phyloP scores from a whole-genome alignment of 2,329 filamentous ascomycete genomes.

The Botryotinia calthae region DNA sequence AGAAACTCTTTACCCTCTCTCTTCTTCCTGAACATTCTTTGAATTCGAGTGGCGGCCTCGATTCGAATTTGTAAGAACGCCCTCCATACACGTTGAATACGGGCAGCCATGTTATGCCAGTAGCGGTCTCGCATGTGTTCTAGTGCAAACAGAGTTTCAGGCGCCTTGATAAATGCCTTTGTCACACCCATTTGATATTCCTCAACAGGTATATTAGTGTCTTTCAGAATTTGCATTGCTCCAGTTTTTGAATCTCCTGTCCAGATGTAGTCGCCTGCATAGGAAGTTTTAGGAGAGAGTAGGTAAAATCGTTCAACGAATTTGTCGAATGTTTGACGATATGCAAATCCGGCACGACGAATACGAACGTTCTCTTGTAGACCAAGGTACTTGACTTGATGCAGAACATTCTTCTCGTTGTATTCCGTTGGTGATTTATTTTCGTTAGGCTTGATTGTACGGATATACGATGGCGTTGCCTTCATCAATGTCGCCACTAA shows the following conservation, averaged over 20 bases:
- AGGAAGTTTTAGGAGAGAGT: conserved; percentile 88
- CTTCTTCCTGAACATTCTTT: conserved; percentile 93
- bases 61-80: conserved; percentile 90
- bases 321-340: conserved; percentile 95
- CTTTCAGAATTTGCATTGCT: conserved; percentile 88
- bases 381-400: conserved; percentile 98
- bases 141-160: conserved; percentile 91
- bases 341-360: conserved; percentile 91
- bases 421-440: conserved; percentile 96
- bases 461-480: conserved; percentile 94
- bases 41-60: conserved; percentile 90
- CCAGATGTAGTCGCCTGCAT: conserved; percentile 97
- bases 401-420: conserved; percentile 85
- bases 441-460: conserved; percentile 98
- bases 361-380: conserved; percentile 99
- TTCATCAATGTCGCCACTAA: conserved; percentile 96
- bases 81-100: conserved; percentile 95
- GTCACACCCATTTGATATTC: conserved; percentile 97
- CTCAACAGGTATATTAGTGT: conserved; percentile 90
- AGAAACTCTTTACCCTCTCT: conserved; percentile 86
- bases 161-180: conserved; percentile 97
- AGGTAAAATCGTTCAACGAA: conserved; percentile 98
- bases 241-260: conserved; percentile 83
- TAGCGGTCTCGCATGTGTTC: conserved; percentile 98
- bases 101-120: conserved; percentile 99